Evolutionary conservation across 2,329 filamentous ascomycete genomes (phyloP).

Genomic region (Pseudohalonectria lignicola): DNA sequence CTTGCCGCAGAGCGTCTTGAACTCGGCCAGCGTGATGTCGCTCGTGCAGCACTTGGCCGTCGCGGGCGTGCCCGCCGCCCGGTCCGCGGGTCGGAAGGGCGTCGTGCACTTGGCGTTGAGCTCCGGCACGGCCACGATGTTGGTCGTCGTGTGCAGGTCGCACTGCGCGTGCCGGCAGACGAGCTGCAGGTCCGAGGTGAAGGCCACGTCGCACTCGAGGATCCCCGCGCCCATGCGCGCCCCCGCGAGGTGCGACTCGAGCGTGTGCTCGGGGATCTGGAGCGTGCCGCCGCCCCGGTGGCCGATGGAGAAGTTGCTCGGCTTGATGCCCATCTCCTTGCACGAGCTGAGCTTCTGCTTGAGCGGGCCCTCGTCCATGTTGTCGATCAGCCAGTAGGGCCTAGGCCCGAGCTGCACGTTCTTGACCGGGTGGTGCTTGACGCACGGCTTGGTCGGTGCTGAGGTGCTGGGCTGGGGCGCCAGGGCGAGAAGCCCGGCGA

Average conservation of each 20-base stretch:
- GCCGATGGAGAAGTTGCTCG: conserved; percentile 46
- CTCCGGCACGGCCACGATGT: conserved; percentile 50
- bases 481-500: neutral
- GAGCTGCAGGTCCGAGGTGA: conserved; percentile 53
- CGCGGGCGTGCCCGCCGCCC: conserved; percentile 34
- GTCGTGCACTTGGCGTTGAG: conserved; percentile 53
- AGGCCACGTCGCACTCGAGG: conserved; percentile 57
- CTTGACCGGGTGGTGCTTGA: conserved; percentile 19
- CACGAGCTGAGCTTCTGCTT: conserved; percentile 50
- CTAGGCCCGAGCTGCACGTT: conserved; percentile 50
- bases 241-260: conserved; percentile 45
- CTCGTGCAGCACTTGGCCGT: conserved; percentile 59
- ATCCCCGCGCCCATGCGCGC: conserved; percentile 53
- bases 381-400: conserved; percentile 52
- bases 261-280: conserved; percentile 53
- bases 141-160: conserved; percentile 58
- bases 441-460: neutral
- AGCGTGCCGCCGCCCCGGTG: conserved; percentile 53
- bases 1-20: conserved; percentile 56
- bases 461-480: neutral
- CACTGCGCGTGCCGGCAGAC: conserved; percentile 59
- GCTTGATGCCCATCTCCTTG: conserved; percentile 38
- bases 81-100: conserved; percentile 44
- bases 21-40: conserved; percentile 59
- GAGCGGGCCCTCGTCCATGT: conserved; percentile 48